Evolutionary conservation across 2,329 filamentous ascomycete genomes (phyloP), one percentile per base, ranked within the genome.

Genomic region (Zymoseptoria ardabiliae): DNA sequence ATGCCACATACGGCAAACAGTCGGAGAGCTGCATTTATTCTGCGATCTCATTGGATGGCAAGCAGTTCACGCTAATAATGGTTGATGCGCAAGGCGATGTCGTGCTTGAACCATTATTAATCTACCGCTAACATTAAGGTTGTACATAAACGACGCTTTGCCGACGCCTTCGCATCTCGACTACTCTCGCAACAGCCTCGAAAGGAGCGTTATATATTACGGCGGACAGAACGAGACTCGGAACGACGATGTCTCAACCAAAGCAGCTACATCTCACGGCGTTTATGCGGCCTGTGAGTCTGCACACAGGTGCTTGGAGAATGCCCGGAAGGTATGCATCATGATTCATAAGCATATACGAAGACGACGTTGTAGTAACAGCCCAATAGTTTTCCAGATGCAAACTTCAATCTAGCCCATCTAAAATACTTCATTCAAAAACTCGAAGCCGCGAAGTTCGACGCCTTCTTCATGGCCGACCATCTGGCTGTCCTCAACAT

Each of bases 331-430:
- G 20, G 19, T 20, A 50, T 9, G 22, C 6, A 3, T 4, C 10
- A 11, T 13, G n/a, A 17, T 48, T 53, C 23, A 4, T 17, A 56
- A 49, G 52, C 22, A 61, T 53, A 10, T 41, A 2, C 25, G 17
- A 20, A 35, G 21, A 35, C 17, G 2, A 11, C n/a, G 4, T 11
- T 19, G 3, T 83, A 81, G 81, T 75, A 81, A 5, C 83, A 83
- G 62, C 81, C 81, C 0, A 79, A 78, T 2, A 72, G 81, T 0
- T 81, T 80, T 58, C 74, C 81, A 0, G 81, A 84, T 58, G 81
- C 81, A 56, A 84, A 84, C 71, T 83, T 84, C 76, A 82, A 82
- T 63, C 75, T 83, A 13, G 69, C 53, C 4, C 80, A 84, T 62
- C 71, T 84, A 4, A 79, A 78, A 53, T 74, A 75, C 0, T 84